These are phyloP conservation scores for Asterophora lycoperdoides DNA, from an alignment of 768 basidiomycete species.

Conservation along the genomic window DNA sequence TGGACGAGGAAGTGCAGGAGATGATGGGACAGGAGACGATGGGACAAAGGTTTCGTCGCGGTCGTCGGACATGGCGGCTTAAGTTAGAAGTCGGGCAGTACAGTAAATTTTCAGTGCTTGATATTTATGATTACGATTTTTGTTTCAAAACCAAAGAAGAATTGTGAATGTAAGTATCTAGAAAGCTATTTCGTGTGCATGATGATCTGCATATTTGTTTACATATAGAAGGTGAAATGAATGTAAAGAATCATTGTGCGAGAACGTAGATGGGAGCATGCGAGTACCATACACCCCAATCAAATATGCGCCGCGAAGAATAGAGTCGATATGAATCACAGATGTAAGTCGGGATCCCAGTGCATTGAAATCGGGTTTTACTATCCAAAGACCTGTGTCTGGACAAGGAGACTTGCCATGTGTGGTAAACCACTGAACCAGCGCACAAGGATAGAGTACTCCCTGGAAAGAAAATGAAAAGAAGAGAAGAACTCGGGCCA, in stretches of 20 bases:
- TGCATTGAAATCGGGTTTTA: slow-evolving; percentile 1
- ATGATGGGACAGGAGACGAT: too few species aligned
- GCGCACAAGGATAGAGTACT: slow-evolving; percentile 10
- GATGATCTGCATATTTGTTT: slow-evolving; percentile 24
- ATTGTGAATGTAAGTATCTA: slow-evolving; percentile 2
- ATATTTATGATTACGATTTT: too few species aligned
- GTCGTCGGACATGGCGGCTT: too few species aligned
- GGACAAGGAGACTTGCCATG: slow-evolving; percentile 12
- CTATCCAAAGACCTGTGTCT: slow-evolving; percentile 21
- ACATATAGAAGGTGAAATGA: not conserved
- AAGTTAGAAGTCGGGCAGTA: too few species aligned
- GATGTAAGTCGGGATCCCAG: not conserved
- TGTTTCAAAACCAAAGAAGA: too few species aligned
- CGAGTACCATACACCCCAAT: not conserved
- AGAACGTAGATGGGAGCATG: not conserved
- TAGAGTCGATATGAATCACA: not conserved
- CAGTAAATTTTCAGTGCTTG: too few species aligned
- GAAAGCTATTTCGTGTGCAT: slow-evolving; percentile 20
- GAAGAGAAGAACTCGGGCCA: slow-evolving; percentile 11
- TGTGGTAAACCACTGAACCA: slow-evolving; percentile 20
- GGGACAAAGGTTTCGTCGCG: too few species aligned
- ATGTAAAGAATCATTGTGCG: not conserved
- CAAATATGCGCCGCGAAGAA: slow-evolving; percentile 1
- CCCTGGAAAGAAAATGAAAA: slow-evolving; percentile 13
- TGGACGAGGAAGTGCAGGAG: too few species aligned